Evolutionary conservation across 2,329 filamentous ascomycete species (phyloP).

Genomic region (Aspergillus ochraceoroseus): DNA sequence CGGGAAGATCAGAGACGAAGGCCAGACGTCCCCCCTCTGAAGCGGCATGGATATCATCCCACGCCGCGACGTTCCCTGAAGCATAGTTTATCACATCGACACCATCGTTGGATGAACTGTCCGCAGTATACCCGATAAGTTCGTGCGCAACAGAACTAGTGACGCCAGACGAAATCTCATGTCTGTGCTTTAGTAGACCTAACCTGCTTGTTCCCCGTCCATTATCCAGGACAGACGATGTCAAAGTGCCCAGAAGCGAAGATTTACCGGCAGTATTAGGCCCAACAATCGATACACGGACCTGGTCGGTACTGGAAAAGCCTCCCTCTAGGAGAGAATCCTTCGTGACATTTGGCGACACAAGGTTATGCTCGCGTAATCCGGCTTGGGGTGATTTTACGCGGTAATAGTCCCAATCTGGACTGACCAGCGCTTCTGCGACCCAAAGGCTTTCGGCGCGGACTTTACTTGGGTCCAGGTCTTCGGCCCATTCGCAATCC

Average conservation of each 20-base stretch:
- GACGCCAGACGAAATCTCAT: slow-evolving; percentile 85
- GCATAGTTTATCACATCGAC: slow-evolving; percentile 72
- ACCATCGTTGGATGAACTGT: slow-evolving; percentile 23
- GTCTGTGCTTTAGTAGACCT: slow-evolving; percentile 82
- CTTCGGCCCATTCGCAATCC: slow-evolving; percentile 60
- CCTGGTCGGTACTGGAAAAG: slow-evolving; percentile 61
- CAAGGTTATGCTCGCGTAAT: slow-evolving; percentile 2
- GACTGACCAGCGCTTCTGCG: slow-evolving; percentile 82
- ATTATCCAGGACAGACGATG: slow-evolving; percentile 84
- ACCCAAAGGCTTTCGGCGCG: slow-evolving; percentile 66
- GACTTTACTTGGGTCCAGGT: slow-evolving; percentile 26
- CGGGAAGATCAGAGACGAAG: slow-evolving; percentile 87
- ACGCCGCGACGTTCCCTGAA: slow-evolving; percentile 79
- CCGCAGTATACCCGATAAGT: slow-evolving; percentile 70
- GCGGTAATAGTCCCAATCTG: slow-evolving; percentile 53
- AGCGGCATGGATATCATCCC: slow-evolving; percentile 86
- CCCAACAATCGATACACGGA: slow-evolving; percentile 81
- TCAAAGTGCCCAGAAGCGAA: slow-evolving; percentile 79
- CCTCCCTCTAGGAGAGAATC: slow-evolving; percentile 21
- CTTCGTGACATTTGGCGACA: not conserved
- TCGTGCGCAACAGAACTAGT: slow-evolving; percentile 95
- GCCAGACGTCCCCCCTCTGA: slow-evolving; percentile 69
- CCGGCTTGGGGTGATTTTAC: slow-evolving; percentile 15
- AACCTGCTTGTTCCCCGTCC: slow-evolving; percentile 84
- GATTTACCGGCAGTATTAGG: slow-evolving; percentile 91